Conservation (phyloP, 441 rosid species). For the Erodium trifolium region DNA sequence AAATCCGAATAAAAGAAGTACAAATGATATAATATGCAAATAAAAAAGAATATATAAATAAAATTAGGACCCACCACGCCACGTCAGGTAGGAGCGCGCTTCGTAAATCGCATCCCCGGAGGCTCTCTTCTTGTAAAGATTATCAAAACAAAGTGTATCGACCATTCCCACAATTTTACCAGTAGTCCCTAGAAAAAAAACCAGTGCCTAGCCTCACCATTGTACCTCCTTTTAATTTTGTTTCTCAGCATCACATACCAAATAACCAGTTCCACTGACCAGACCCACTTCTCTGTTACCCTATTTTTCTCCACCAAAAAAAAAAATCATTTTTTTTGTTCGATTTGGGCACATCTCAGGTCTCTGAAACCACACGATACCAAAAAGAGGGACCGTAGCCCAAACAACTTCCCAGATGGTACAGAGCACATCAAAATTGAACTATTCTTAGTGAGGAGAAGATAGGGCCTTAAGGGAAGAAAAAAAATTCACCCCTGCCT, state of each 20-base stretch:
- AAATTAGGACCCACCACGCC: background rate
- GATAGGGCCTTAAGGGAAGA: background rate
- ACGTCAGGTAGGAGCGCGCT: background rate
- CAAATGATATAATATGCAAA: no score
- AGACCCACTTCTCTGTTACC: conserved; percentile 7
- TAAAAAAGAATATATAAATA: no score
- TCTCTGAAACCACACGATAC: conserved; percentile 1
- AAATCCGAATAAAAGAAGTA: no score
- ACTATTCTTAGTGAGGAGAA: background rate
- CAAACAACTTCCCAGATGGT: conserved; percentile 3
- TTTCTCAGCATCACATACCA: conserved; percentile 20
- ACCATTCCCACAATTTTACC: background rate
- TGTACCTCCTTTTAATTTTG: background rate
- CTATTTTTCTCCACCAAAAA: background rate
- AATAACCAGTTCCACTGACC: conserved; percentile 7
- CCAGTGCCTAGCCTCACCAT: background rate
- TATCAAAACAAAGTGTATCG: background rate
- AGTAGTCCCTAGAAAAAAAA: no score
- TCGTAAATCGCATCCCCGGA: background rate
- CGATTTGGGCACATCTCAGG: conserved; percentile 7
- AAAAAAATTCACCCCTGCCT: background rate
- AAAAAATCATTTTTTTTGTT: background rate
- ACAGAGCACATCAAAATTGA: background rate
- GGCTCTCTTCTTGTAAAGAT: background rate
- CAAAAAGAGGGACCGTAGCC: background rate